Base-by-base conservation (phyloP, 1,284 basidiomycete genomes). In the Ustilago xerochloae region DNA sequence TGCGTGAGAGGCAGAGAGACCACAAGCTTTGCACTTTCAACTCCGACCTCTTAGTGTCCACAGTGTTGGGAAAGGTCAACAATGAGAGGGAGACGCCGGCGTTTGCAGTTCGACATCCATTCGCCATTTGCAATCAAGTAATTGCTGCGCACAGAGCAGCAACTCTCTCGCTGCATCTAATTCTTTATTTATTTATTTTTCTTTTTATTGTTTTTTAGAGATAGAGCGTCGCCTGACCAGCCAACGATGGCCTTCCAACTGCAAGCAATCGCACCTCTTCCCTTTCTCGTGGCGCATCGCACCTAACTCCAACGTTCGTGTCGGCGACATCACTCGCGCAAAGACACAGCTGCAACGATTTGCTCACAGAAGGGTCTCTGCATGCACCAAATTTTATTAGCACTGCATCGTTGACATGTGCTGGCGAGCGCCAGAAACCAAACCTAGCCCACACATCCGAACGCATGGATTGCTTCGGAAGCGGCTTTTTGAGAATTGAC, bases 321-420 rank as follows among this genome's bases (percentile, higher is more conserved):
- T n/a, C n/a, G n/a, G n/a, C n/a, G n/a, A n/a, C n/a, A n/a, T n/a
- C n/a, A n/a, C n/a, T n/a, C n/a, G n/a, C n/a, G n/a, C n/a, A n/a
- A n/a, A n/a, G n/a, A n/a, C n/a, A n/a, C n/a, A 28, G 24, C 50
- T 41, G 28, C 51, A 53, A 18, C 33, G 51, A 24, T 53, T 53
- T 53, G 51, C 36, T 53, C 41, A 53, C 28, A 53, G 18, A 30
- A 53, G 28, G 38, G 1, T 43, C n/a, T 53, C 18, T 35, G 30
- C 30, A 45, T 54, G 52, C 30, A 46, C 22, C 43, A 36, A 13
- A 36, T 36, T 12, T n/a, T n/a, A n/a, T n/a, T n/a, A 50, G 6
- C 48, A 16, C 22, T n/a, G 24, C 48, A 8, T 30, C 30, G 30
- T 35, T 50, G 48, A 50, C 48, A 35, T 50, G 32, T 18, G 18